Evolutionary conservation across 495 filamentous ascomycete species (phyloP).

Genomic region (Letharia columbiana): DNA sequence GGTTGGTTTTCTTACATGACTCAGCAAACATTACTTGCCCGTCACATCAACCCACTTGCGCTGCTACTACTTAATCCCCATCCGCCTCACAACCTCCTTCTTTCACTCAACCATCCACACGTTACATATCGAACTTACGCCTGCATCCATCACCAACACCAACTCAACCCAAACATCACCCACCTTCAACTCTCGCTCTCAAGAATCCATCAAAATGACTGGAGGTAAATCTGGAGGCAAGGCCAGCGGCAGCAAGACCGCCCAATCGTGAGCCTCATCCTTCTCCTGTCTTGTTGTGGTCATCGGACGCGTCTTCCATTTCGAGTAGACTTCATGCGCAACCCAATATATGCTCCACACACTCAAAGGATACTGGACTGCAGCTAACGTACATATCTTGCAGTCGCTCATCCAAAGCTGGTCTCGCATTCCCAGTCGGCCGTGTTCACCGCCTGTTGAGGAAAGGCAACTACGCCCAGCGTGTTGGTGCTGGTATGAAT

Average conservation of each 20-base stretch:
- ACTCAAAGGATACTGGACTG: background rate
- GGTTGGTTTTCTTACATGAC: conserved; percentile 20
- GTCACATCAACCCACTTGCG: conserved; percentile 25
- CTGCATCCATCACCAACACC: conserved; percentile 27
- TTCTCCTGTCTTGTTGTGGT: conserved; percentile 20
- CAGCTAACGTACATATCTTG: conserved; percentile 5
- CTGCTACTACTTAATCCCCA: conserved; percentile 26
- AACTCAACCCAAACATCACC: conserved; percentile 23
- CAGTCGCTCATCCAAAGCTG: conserved; percentile 97
- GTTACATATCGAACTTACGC: conserved; percentile 25
- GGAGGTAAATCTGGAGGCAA: conserved; percentile 98
- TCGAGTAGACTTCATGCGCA: background rate
- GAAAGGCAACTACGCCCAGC: conserved; percentile 99
- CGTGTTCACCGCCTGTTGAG: conserved; percentile 99
- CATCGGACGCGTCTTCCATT: conserved; percentile 22
- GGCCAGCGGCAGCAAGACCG: conserved; percentile 92
- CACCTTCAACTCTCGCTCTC: conserved; percentile 28
- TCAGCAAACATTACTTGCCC: conserved; percentile 18
- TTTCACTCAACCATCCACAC: conserved; percentile 33
- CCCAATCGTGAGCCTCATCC: conserved; percentile 74
- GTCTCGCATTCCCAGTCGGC: conserved; percentile 98
- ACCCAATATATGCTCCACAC: background rate
- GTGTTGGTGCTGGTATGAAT: conserved; percentile 84
- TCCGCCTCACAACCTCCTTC: conserved; percentile 29
- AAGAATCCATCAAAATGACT: conserved; percentile 79